Evolutionary conservation across 441 rosid genomes (phyloP).

Genomic region (Raphanus hybrid): DNA sequence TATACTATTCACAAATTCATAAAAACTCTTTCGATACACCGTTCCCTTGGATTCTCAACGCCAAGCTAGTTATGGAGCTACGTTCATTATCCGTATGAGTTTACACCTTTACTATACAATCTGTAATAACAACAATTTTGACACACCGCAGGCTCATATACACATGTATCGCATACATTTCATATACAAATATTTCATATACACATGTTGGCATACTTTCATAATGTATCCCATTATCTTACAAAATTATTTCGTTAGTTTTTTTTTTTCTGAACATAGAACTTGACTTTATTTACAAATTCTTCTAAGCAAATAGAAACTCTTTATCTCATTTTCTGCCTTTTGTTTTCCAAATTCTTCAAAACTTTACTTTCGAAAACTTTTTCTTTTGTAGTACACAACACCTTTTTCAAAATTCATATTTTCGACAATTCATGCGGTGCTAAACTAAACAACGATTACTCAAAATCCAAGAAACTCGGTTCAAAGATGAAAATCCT

Average conservation of each 20-base stretch:
- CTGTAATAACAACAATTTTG: not conserved
- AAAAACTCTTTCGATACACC: not conserved
- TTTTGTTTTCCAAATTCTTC: not conserved
- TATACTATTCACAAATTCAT: not conserved
- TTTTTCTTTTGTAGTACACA: not conserved
- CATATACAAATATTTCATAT: not conserved
- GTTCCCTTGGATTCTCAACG: not conserved
- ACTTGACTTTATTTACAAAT: not conserved
- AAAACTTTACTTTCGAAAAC: not conserved
- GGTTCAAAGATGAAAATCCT: not conserved
- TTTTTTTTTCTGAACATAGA: not conserved
- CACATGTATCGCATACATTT: not conserved
- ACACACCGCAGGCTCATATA: not conserved
- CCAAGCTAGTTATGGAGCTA: not conserved
- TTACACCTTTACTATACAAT: constrained; percentile 4
- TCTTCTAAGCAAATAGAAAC: not conserved
- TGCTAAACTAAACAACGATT: not conserved
- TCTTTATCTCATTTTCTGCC: not conserved
- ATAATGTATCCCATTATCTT: not conserved
- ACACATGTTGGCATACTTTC: not conserved
- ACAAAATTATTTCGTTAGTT: not conserved
- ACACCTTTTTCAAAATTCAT: constrained; percentile 2
- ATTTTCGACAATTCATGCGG: not conserved
- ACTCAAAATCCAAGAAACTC: constrained; percentile 14
- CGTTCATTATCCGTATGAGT: not conserved